A percentile compares a stretch with the other conserved stretches of the same genome.
Evolutionary conservation across 129 eudicot species (phyloP).

Genomic region (Centella asiatica): DNA sequence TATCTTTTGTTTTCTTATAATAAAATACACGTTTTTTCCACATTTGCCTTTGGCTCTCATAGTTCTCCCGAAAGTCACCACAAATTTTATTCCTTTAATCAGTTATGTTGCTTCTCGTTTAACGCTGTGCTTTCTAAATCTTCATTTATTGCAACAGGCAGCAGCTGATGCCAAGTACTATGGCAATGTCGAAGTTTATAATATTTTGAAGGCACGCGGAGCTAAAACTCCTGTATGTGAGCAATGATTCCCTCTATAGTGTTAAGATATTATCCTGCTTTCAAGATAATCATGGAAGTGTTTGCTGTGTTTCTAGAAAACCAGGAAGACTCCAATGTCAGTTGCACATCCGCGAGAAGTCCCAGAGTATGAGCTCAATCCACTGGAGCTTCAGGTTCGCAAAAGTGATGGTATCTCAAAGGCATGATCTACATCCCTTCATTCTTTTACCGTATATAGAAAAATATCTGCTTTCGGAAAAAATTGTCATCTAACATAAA

Average conservation of each 20-base stretch:
- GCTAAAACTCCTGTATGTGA: slow-evolving; percentile 78
- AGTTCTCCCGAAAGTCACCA: too few relatives aligned
- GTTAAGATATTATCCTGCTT: neutral
- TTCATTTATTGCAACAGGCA: slow-evolving; percentile 46
- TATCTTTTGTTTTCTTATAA: too few relatives aligned
- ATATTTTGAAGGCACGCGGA: slow-evolving; percentile 88
- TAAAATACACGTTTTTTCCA: too few relatives aligned
- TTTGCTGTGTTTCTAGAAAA: slow-evolving; percentile 41
- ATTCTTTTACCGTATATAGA: neutral
- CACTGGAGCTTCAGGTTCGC: slow-evolving; percentile 79
- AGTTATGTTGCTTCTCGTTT: slow-evolving; percentile 2
- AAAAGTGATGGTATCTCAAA: slow-evolving; percentile 81
- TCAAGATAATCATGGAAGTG: slow-evolving; percentile 13
- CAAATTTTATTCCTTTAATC: neutral
- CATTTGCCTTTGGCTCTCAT: neutral
- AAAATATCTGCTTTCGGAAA: neutral
- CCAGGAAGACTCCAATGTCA: slow-evolving; percentile 83
- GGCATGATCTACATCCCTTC: slow-evolving; percentile 27
- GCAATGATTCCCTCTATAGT: neutral
- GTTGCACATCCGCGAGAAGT: slow-evolving; percentile 91
- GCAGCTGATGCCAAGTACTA: slow-evolving; percentile 98
- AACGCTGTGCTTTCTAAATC: slow-evolving; percentile 5
- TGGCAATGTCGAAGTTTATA: slow-evolving; percentile 67
- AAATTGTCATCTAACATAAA: neutral
- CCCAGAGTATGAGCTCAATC: slow-evolving; percentile 94